Conservation (phyloP, 306 rosid genomes). For the Malus orientalis region DNA sequence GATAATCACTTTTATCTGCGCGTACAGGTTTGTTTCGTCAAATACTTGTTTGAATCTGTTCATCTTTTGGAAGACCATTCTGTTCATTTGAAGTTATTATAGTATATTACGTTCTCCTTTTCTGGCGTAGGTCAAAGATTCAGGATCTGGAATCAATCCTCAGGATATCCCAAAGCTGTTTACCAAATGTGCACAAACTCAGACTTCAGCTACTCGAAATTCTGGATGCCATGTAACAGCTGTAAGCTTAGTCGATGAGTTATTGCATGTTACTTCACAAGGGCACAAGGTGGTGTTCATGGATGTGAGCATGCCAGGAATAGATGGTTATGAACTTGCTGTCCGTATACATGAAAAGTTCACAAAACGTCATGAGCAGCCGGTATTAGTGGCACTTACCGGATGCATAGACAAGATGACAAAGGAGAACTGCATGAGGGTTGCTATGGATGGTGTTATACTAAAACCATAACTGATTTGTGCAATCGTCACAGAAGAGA, state of each 20-base stretch:
- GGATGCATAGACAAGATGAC: slow-evolving; percentile 64
- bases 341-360: slow-evolving; percentile 57
- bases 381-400: slow-evolving; percentile 66
- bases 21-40: too few relatives aligned
- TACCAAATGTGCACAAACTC: too few relatives aligned
- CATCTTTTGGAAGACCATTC: too few relatives aligned
- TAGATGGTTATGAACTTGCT: slow-evolving; percentile 63
- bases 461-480: slow-evolving; percentile 37
- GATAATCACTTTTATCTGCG: too few relatives aligned
- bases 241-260: slow-evolving; percentile 52
- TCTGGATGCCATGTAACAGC: slow-evolving; percentile 60
- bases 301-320: slow-evolving; percentile 44
- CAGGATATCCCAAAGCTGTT: too few relatives aligned
- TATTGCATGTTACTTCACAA: slow-evolving; percentile 47
- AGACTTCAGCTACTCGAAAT: too few relatives aligned
- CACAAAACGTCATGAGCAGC: slow-evolving; percentile 54
- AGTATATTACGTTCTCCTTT: too few relatives aligned
- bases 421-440: slow-evolving; percentile 74
- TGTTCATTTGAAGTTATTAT: too few relatives aligned
- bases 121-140: too few relatives aligned
- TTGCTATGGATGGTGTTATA: slow-evolving; percentile 74
- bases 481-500: too few relatives aligned
- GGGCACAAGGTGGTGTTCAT: slow-evolving; percentile 70
- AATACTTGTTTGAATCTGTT: too few relatives aligned
- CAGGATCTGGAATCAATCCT: too few relatives aligned